Evolutionary conservation across 2,329 filamentous ascomycete genomes (phyloP).

Genomic region (Cercospora janseana): DNA sequence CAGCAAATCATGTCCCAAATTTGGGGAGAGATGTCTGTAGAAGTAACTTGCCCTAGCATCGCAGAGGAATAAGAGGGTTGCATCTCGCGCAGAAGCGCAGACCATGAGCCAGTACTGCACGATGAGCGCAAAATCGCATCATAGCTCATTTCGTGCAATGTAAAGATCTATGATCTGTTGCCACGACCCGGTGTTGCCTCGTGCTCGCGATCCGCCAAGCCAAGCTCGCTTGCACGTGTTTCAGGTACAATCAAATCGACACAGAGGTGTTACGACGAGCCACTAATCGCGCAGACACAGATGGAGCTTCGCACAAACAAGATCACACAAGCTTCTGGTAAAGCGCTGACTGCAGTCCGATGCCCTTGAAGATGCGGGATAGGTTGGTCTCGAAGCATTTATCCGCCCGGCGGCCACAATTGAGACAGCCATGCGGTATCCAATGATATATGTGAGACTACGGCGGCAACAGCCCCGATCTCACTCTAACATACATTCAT

Average conservation of each 20-base stretch:
- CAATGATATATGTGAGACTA: constrained; percentile 14
- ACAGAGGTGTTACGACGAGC: constrained; percentile 1
- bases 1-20: too few species aligned
- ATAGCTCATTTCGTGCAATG: constrained; percentile 9
- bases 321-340: constrained; percentile 9
- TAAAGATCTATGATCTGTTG: background rate
- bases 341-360: too few species aligned
- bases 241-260: constrained; percentile 10
- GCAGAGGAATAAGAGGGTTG: too few species aligned
- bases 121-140: background rate
- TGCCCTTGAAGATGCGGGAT: background rate
- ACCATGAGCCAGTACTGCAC: background rate
- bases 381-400: constrained; percentile 7
- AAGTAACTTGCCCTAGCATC: too few species aligned
- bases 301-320: background rate
- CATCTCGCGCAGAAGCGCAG: too few species aligned
- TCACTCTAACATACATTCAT: too few species aligned
- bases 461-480: constrained; percentile 1
- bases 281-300: background rate
- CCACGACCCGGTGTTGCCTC: background rate
- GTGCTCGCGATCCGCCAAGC: constrained; percentile 5
- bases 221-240: constrained; percentile 15
- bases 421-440: constrained; percentile 14
- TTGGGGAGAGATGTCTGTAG: too few species aligned
- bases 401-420: background rate